Conservation (phyloP, 2,329 filamentous ascomycete genomes). For the Fusarium pseudocircinatum region DNA sequence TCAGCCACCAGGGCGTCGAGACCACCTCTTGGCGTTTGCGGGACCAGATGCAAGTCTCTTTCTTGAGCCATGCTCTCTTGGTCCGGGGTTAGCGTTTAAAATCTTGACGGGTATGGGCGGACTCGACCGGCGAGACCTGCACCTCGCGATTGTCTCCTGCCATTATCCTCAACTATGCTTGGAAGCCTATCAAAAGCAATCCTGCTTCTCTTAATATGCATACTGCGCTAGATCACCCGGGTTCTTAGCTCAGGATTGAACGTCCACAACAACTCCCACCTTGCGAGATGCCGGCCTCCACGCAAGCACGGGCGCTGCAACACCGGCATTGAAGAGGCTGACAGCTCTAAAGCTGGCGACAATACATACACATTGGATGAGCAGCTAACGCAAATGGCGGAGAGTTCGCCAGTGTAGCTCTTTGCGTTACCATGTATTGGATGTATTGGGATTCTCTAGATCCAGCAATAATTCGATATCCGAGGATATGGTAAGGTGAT, state of each 20-base stretch:
- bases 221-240: slow-evolving; percentile 14
- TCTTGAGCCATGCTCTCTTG: slow-evolving; percentile 23
- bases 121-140: slow-evolving; percentile 18
- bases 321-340: not conserved
- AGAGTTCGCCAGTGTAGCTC: not conserved
- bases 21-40: slow-evolving; percentile 22
- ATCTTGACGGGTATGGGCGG: slow-evolving; percentile 20
- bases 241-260: not conserved
- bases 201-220: not conserved
- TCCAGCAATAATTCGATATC: not conserved
- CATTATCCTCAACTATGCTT: not conserved
- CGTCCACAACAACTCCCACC: slow-evolving; percentile 23
- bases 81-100: slow-evolving; percentile 35
- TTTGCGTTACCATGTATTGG: not conserved
- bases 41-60: slow-evolving; percentile 32
- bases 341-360: not conserved
- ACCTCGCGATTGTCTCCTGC: slow-evolving; percentile 11
- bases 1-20: slow-evolving; percentile 26
- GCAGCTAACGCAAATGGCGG: not conserved
- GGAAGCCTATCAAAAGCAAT: not conserved
- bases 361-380: not conserved
- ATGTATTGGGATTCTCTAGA: not conserved
- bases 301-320: slow-evolving; percentile 7
- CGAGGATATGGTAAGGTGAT: not conserved
- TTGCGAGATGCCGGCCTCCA: slow-evolving; percentile 21